Evolutionary conservation across 345 rosid species (phyloP).

Genomic region (Conringia planisiliqua): DNA sequence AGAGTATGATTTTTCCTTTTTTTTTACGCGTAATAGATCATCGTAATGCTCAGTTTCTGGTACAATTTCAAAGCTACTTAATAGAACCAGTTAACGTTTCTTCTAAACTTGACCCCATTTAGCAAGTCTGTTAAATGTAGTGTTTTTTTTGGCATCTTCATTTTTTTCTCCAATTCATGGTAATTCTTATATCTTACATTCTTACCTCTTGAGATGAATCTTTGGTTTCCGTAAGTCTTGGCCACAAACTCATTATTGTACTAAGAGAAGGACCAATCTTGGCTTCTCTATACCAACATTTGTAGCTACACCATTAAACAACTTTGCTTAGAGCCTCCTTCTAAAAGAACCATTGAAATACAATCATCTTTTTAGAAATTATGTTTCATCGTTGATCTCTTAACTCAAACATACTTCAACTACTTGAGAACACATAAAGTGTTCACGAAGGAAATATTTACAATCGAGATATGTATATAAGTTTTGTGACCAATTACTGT

Average conservation of each 20-base stretch:
- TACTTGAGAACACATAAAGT: no score
- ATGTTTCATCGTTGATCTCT: no score
- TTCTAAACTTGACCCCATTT: conserved; percentile 12
- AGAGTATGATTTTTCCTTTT: not conserved
- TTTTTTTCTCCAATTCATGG: not conserved
- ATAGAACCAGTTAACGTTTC: conserved; percentile 17
- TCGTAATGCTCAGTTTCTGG: conserved; percentile 19
- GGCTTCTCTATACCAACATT: not conserved
- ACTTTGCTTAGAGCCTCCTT: no score
- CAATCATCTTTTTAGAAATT: no score
- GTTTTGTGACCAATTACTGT: no score
- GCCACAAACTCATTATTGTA: not conserved
- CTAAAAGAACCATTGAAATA: no score
- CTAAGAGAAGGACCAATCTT: no score
- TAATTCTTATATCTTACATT: not conserved
- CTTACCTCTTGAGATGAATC: not conserved
- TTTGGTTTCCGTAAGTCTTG: not conserved
- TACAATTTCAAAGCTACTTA: conserved; percentile 14
- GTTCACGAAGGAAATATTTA: no score
- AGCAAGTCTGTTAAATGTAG: conserved; percentile 21
- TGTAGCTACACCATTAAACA: not conserved
- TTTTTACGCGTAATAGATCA: not conserved
- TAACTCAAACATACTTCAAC: no score
- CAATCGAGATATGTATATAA: no score
- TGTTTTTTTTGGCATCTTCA: not conserved